A percentile compares a stretch with the other conserved stretches of the same genome.
Evolutionary conservation across 2,329 filamentous ascomycete genomes (phyloP).

Genomic region (Ophiocordyceps robertsii): DNA sequence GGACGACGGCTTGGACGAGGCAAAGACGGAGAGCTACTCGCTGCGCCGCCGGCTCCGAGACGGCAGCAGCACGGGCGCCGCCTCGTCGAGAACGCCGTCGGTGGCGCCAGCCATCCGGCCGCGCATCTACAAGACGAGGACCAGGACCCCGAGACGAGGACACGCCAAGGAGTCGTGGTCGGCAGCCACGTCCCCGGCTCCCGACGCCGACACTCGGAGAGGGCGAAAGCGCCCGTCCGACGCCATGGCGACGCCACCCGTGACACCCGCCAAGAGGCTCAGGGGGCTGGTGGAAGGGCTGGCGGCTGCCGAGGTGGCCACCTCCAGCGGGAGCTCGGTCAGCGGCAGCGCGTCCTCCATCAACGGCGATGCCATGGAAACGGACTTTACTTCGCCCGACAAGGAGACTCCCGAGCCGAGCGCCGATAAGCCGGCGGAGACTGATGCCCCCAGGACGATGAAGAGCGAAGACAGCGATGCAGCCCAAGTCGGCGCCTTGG

Average conservation of each 20-base stretch:
- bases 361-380: conserved; percentile 17
- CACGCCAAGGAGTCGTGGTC: conserved; percentile 21
- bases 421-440: conserved; percentile 13
- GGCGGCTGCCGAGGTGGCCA: conserved; percentile 10
- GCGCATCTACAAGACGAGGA: conserved; percentile 27
- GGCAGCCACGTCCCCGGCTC: conserved; percentile 13
- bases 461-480: conserved; percentile 5
- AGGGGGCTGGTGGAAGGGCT: conserved; percentile 20
- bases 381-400: conserved; percentile 37
- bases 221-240: conserved; percentile 27
- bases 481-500: conserved; percentile 1
- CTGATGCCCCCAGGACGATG: neutral
- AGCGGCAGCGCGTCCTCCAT: conserved; percentile 13
- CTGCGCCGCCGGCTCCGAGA: conserved; percentile 40
- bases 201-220: conserved; percentile 11
- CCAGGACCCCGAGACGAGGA: conserved; percentile 18
- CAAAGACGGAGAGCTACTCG: conserved; percentile 33
- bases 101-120: conserved; percentile 42
- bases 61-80: conserved; percentile 31
- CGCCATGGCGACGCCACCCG: conserved; percentile 36
- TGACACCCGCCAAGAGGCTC: conserved; percentile 39
- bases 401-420: conserved; percentile 28
- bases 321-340: conserved; percentile 25
- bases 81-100: conserved; percentile 41
- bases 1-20: conserved; percentile 16